phyloP scores from a whole-genome alignment of 768 basidiomycete species.

The Podaxis pistillaris region DNA sequence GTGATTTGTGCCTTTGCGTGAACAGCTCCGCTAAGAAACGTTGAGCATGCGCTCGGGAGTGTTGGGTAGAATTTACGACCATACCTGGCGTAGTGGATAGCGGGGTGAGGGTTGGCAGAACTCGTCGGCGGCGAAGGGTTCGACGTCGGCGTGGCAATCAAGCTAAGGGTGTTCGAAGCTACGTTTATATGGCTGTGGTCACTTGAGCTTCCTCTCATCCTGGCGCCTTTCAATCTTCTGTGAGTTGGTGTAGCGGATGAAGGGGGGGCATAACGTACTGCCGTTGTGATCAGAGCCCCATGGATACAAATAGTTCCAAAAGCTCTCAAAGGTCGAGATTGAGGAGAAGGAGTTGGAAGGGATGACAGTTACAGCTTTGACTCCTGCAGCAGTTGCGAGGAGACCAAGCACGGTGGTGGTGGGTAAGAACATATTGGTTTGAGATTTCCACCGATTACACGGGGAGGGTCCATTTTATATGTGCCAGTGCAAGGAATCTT shows the following conservation, averaged over 20 bases:
- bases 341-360: slow-evolving; percentile 40
- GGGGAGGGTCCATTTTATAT: neutral
- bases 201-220: slow-evolving; percentile 40
- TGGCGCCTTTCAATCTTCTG: slow-evolving; percentile 29
- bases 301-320: slow-evolving; percentile 43
- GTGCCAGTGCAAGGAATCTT: neutral
- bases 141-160: slow-evolving; percentile 41
- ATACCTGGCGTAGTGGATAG: slow-evolving; percentile 42
- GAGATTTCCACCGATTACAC: neutral
- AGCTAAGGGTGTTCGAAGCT: slow-evolving; percentile 35
- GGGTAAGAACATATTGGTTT: slow-evolving; percentile 2
- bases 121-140: slow-evolving; percentile 38
- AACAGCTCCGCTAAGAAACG: slow-evolving; percentile 31
- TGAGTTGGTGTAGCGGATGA: neutral
- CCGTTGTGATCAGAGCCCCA: slow-evolving; percentile 49
- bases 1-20: slow-evolving; percentile 42
- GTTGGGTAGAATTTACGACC: neutral
- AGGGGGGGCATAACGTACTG: slow-evolving; percentile 25
- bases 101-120: slow-evolving; percentile 37
- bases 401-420: slow-evolving; percentile 12
- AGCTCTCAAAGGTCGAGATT: slow-evolving; percentile 35
- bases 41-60: neutral
- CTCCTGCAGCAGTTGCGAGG: slow-evolving; percentile 16
- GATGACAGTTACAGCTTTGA: slow-evolving; percentile 33
- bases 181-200: slow-evolving; percentile 39